These are phyloP conservation scores for Codiaeum variegatum DNA, from an alignment of 441 rosid species.

Conservation along the genomic window DNA sequence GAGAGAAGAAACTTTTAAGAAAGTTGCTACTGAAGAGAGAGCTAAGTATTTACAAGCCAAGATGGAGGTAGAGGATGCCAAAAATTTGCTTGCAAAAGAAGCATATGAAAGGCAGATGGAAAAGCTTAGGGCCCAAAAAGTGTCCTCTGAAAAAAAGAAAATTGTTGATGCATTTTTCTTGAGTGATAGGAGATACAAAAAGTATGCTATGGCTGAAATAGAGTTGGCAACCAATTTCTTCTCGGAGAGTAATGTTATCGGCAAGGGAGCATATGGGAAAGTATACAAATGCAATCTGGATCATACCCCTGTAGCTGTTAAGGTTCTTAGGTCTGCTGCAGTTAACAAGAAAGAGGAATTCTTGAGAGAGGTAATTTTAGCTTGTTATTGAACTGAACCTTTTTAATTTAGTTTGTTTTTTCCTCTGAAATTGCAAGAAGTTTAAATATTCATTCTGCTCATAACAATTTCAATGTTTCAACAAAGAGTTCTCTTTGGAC, in stretches of 20 bases:
- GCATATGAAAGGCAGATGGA: slow-evolving; percentile 62
- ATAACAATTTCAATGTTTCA: slow-evolving; percentile 1
- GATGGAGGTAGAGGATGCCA: slow-evolving; percentile 69
- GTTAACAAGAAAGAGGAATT: slow-evolving; percentile 63
- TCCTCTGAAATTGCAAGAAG: not conserved
- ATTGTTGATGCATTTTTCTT: slow-evolving; percentile 54
- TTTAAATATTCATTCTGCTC: not conserved
- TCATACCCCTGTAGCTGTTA: slow-evolving; percentile 79
- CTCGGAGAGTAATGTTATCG: slow-evolving; percentile 59
- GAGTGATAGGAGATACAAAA: slow-evolving; percentile 64
- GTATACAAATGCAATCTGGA: slow-evolving; percentile 81
- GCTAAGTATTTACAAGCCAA: slow-evolving; percentile 53
- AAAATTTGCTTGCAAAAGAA: slow-evolving; percentile 56
- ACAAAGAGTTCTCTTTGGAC: not conserved
- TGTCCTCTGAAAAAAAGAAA: slow-evolving; percentile 62
- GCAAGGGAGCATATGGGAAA: slow-evolving; percentile 81
- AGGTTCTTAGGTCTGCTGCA: slow-evolving; percentile 60
- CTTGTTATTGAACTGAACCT: not conserved
- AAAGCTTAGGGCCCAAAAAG: slow-evolving; percentile 56
- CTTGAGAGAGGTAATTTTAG: slow-evolving; percentile 62
- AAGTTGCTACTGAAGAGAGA: slow-evolving; percentile 70
- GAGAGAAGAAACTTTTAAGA: slow-evolving; percentile 62
- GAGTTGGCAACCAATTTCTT: slow-evolving; percentile 60
- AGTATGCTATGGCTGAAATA: slow-evolving; percentile 57
- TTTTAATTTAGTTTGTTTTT: not conserved